Evolutionary conservation across 495 filamentous ascomycete species (phyloP).

Genomic region (Penicillium daleae): DNA sequence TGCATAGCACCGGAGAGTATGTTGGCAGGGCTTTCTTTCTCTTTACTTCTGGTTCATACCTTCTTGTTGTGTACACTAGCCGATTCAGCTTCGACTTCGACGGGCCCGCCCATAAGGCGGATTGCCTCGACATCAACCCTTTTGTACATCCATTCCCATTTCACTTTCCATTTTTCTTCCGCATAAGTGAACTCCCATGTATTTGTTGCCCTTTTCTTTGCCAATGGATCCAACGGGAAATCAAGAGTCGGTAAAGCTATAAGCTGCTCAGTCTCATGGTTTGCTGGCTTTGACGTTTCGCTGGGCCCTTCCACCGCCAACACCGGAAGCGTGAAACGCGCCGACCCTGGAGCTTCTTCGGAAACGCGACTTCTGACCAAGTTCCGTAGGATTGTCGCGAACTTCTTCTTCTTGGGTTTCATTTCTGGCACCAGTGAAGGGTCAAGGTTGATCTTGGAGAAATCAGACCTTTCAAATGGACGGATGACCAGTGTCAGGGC

Average conservation of each 20-base stretch:
- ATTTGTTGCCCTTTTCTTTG: neutral
- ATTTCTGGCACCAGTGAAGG: neutral
- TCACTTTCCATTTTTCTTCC: slow-evolving; percentile 26
- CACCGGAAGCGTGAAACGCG: slow-evolving; percentile 46
- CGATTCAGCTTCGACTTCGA: slow-evolving; percentile 19
- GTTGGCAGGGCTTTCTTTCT: slow-evolving; percentile 25
- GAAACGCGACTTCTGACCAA: slow-evolving; percentile 19
- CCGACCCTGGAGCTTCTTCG: slow-evolving; percentile 31
- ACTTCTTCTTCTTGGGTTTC: neutral
- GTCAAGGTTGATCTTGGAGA: slow-evolving; percentile 32
- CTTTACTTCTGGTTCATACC: slow-evolving; percentile 23
- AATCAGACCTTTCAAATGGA: slow-evolving; percentile 54
- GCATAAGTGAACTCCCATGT: slow-evolving; percentile 19
- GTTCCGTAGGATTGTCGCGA: slow-evolving; percentile 5
- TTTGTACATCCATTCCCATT: slow-evolving; percentile 53
- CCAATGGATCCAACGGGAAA: slow-evolving; percentile 17
- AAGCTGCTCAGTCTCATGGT: slow-evolving; percentile 19
- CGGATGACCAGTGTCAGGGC: slow-evolving; percentile 45
- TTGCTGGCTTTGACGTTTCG: neutral
- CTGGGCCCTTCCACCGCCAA: slow-evolving; percentile 22
- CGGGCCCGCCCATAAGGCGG: slow-evolving; percentile 39
- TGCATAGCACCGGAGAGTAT: slow-evolving; percentile 36
- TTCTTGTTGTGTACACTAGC: slow-evolving; percentile 35
- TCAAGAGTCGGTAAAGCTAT: slow-evolving; percentile 41
- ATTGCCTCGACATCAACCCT: slow-evolving; percentile 43